Evolutionary conservation across 768 basidiomycete species (phyloP), one percentile per base, ranked within the genome.

Genomic region (Hemileccinum impolitum): DNA sequence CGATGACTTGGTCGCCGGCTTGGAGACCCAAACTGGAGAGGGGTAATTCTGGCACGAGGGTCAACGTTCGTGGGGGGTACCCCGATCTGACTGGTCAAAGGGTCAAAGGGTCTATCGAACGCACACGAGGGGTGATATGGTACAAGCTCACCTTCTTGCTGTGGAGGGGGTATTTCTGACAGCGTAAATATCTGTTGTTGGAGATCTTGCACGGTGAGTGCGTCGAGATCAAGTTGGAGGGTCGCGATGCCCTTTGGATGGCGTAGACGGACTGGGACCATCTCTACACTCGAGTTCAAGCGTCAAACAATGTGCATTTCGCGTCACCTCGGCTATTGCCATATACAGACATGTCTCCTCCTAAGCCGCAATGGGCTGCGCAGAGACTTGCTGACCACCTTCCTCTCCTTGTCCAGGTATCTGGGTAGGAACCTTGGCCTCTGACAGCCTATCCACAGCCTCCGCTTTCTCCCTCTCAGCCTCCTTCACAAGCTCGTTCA

Each of bases 181-280:
- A 72, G 67, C 0, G 74, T 63, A 55, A 76, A 82, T 48, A 97
- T 85, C 52, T 84, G 73, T 48, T 84, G 82, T 60, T 85, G 84
- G 0, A 97, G 76, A 55, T 91, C 84, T 47, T 77, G 78, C 4
- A 96, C 84, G 1, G 87, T 85, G 42, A 78, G 75, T 40, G 69
- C 62, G 47, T 81, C 75, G 55, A 85, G 69, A 48, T 85, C 77
- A 32, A 93, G 68, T 40, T 90, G 76, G 48, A 96, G 72, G 9
- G 91, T 91, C 8, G 84, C 73, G 25, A 90, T 81, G 26, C 94
- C 94, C 61, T 85, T 80, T 13, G 94, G 89, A 67, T 94, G 87
- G 52, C 94, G 80, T 3, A 97, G 72, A 21, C 94, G 85, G 34
- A 95, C 56, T 38, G 81, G 78, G 8, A 82, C 78, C 89, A 90